Conservation (phyloP, 2,329 filamentous ascomycete species). For the Botrytis sinoallii region DNA sequence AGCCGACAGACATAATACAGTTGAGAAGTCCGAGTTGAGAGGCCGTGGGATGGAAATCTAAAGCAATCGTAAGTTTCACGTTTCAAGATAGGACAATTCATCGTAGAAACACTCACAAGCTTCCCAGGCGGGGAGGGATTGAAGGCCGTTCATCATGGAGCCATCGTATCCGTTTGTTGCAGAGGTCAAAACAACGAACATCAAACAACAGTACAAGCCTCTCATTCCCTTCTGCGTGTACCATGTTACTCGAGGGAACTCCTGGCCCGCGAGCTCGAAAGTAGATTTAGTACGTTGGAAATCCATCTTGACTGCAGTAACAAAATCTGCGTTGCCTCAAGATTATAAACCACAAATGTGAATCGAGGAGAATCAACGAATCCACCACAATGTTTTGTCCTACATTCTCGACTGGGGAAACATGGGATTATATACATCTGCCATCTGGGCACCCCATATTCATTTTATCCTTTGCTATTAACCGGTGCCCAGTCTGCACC, state of each 20-base stretch:
- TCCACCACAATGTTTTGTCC: neutral
- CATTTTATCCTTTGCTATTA: conserved; percentile 4
- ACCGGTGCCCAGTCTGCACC: conserved; percentile 2
- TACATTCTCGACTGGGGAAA: neutral
- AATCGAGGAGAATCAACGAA: neutral
- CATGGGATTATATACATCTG: neutral
- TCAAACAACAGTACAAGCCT: conserved; percentile 51
- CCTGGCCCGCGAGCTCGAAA: conserved; percentile 34
- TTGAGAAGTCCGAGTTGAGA: conserved; percentile 45
- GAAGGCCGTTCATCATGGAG: conserved; percentile 47
- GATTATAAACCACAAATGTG: neutral
- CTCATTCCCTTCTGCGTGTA: conserved; percentile 53
- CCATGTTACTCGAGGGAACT: conserved; percentile 46
- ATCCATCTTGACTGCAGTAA: conserved; percentile 18
- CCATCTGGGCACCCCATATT: neutral
- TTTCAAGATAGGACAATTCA: conserved; percentile 36
- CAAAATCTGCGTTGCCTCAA: neutral
- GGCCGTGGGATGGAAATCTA: conserved; percentile 38
- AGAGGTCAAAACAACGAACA: conserved; percentile 41
- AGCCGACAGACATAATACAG: conserved; percentile 49
- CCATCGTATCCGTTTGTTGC: conserved; percentile 48
- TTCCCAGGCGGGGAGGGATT: conserved; percentile 46
- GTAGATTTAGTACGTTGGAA: conserved; percentile 29
- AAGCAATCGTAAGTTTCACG: conserved; percentile 41
- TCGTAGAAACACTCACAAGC: conserved; percentile 46